Conservation (phyloP, 306 rosid species). For the Potentilla sterilis region DNA sequence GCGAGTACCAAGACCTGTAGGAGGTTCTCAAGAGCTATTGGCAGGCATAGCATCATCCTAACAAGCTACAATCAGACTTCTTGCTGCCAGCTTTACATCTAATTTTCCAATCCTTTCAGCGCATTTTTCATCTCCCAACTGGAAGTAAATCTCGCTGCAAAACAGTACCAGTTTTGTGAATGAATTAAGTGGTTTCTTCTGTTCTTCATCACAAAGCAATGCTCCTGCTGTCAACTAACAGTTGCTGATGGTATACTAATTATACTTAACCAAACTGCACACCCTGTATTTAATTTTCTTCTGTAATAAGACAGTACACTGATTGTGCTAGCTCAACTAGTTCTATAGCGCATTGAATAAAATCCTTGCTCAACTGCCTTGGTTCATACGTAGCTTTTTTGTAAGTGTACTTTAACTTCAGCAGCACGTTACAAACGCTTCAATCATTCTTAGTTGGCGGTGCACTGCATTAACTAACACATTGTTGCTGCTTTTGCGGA, state of each 20-base stretch:
- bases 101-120: neutral
- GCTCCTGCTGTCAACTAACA: neutral
- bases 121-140: constrained; percentile 4
- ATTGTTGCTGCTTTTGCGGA: neutral
- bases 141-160: neutral
- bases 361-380: neutral
- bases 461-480: neutral
- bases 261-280: neutral
- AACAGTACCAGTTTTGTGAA: neutral
- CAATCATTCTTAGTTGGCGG: neutral
- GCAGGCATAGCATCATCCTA: constrained; percentile 59
- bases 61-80: constrained; percentile 9
- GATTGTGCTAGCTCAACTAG: constrained; percentile 4
- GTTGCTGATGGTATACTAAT: neutral
- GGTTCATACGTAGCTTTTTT: neutral
- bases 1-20: constrained; percentile 53
- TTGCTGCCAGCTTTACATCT: neutral
- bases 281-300: constrained; percentile 1
- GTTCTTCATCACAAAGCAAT: neutral
- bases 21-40: constrained; percentile 55
- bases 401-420: neutral
- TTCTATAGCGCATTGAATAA: neutral
- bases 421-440: constrained; percentile 1
- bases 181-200: neutral
- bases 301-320: neutral